These are phyloP conservation scores for Coleophoma eucalyptorum DNA, from an alignment of 2,329 filamentous ascomycete species.

Conservation along the genomic window DNA sequence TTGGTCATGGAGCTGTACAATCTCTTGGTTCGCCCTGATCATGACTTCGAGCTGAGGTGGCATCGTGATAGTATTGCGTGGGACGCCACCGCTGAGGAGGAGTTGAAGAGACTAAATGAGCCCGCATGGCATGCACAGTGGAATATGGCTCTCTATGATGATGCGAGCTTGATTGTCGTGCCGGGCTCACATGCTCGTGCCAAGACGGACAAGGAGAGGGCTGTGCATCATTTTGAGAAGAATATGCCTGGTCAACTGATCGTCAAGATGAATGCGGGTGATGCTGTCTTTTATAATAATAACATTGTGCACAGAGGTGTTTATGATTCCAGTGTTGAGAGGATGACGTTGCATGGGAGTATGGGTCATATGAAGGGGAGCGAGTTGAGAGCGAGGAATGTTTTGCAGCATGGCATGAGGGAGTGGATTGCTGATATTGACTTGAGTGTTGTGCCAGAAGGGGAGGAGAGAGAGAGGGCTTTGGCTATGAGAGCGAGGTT, in stretches of 20 bases:
- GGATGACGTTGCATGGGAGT: constrained; percentile 70
- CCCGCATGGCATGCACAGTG: constrained; percentile 78
- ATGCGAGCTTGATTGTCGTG: constrained; percentile 70
- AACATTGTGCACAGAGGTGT: constrained; percentile 78
- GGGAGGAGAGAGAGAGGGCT: constrained; percentile 41
- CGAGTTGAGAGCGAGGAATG: constrained; percentile 60
- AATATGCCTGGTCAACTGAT: constrained; percentile 59
- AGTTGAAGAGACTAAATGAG: constrained; percentile 54
- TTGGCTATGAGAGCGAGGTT: constrained; percentile 61
- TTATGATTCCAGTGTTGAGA: constrained; percentile 54
- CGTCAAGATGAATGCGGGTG: constrained; percentile 67
- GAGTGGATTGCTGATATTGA: constrained; percentile 59
- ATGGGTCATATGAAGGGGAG: constrained; percentile 59
- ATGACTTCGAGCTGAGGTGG: constrained; percentile 74
- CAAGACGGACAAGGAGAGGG: constrained; percentile 65
- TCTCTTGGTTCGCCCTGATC: constrained; percentile 70
- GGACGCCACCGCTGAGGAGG: constrained; percentile 62
- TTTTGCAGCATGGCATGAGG: constrained; percentile 71
- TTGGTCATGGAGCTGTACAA: constrained; percentile 89
- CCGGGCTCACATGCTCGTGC: constrained; percentile 72
- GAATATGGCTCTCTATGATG: constrained; percentile 78
- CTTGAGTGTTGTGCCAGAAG: constrained; percentile 40
- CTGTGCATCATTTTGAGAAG: constrained; percentile 60
- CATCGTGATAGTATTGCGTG: constrained; percentile 79
- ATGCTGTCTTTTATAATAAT: constrained; percentile 86